Evolutionary conservation across 1,139 yeast species (phyloP), one percentile per base, ranked within the genome.

Genomic region (Kodamaea alishanica): DNA sequence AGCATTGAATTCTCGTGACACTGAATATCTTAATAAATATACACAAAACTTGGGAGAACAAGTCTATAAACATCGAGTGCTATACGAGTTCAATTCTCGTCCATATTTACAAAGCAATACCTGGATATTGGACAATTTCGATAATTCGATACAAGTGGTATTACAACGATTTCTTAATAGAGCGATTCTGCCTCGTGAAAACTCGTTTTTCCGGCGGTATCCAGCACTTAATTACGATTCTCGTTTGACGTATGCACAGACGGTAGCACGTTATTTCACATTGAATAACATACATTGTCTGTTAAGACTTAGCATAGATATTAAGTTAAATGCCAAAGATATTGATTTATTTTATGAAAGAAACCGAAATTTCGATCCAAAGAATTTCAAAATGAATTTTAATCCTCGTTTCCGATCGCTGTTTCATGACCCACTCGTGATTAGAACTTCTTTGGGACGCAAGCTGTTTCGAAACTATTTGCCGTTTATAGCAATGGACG

Each of bases 21-120:
- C 46, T 6, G 40, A 38, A 9, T 49, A 43, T 40, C 39, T 49
- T 40, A 46, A 43, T 37, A 39, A 37, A 27, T 49, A 42, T 34
- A 46, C 49, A 6, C 43, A 38, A 33, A 44, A 41, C 26, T 47
- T 48, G 30, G 53, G 52, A 1, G 39, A 46, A 6, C 49, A 48
- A 27, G 37, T 49, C 26, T 44, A 39, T 37, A 41, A 40, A 12
- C 48, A 48, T 31, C 38, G 44, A 11, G 38, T 43, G 6, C 25
- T 48, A 5, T 42, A 43, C 28, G 49, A 47, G 26, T 38, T 49
- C 37, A 49, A 47, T 30, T 40, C 43, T 28, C 41, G 43, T 31
- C 53, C 53, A 5, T 45, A 42, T 31, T 32, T 49, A 8, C 41
- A 42, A 25, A 41, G 41, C 23, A 48, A 48, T 27, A 12, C 5